Percentiles rank a stretch among this genome's conserved stretches.
Evolutionary conservation across 306 rosid species (phyloP).

Genomic region (Styphnolobium japonicum): DNA sequence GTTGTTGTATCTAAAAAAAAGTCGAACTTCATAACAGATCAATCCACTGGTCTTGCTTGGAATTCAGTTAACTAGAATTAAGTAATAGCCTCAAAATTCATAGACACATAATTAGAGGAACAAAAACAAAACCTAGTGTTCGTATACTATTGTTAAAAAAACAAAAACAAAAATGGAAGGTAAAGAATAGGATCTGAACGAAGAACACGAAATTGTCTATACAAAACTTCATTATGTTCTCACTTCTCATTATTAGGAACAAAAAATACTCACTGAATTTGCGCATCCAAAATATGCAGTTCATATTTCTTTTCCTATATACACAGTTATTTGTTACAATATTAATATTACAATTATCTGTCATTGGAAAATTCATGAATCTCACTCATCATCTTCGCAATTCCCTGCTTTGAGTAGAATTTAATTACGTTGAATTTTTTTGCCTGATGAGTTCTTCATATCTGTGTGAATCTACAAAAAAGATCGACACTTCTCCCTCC

Average conservation of each 20-base stretch:
- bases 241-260: constrained; percentile 1
- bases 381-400: constrained; percentile 14
- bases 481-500: neutral
- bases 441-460: neutral
- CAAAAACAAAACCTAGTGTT: neutral
- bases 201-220: neutral
- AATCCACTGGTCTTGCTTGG: neutral
- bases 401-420: neutral
- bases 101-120: neutral
- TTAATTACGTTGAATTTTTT: neutral
- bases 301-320: constrained; percentile 38
- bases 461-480: neutral
- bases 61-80: neutral
- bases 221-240: neutral
- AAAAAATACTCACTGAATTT: neutral
- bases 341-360: neutral
- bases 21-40: neutral
- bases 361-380: constrained; percentile 10
- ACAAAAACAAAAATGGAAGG: neutral
- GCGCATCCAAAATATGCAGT: constrained; percentile 22
- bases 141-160: neutral
- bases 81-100: neutral
- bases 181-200: neutral
- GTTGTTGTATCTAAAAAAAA: too few relatives aligned
- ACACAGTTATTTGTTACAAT: constrained; percentile 28